These are phyloP conservation scores for Lactarius akahatsu DNA, from an alignment of 768 basidiomycete genomes.

Conservation along the genomic window DNA sequence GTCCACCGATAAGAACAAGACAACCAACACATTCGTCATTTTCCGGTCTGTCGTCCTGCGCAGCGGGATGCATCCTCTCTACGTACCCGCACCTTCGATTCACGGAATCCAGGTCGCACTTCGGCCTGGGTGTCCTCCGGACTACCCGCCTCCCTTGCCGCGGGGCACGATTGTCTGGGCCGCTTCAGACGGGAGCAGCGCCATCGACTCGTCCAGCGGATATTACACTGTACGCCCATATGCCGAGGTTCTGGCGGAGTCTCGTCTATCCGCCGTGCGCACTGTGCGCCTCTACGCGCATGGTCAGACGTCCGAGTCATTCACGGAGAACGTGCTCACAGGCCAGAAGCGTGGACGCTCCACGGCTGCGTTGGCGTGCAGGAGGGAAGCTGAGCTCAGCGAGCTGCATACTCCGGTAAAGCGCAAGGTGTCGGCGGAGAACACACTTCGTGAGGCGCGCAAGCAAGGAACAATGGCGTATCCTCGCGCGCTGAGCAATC, in stretches of 20 bases:
- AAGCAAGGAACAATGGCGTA: neutral
- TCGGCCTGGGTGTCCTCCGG: neutral
- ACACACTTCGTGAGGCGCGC: neutral
- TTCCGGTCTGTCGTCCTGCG: neutral
- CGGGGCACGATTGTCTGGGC: neutral
- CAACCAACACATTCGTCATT: neutral
- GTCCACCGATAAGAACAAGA: neutral
- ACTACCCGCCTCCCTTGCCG: neutral
- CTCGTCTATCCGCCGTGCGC: neutral
- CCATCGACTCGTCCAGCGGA: neutral
- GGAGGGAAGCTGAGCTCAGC: neutral
- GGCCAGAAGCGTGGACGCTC: neutral
- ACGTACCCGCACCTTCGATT: neutral
- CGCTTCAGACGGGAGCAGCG: neutral
- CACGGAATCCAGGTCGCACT: neutral
- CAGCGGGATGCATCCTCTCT: neutral
- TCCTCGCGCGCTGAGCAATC: neutral
- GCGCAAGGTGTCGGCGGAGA: neutral
- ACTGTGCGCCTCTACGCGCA: constrained; percentile 1
- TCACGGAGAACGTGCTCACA: neutral
- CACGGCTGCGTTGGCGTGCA: neutral
- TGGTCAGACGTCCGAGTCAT: constrained; percentile 4
- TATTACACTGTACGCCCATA: constrained; percentile 3
- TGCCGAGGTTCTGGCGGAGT: neutral
- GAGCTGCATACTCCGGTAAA: neutral